Evolutionary conservation across 352 stramenopile genomes (phyloP), one percentile per base, ranked within the genome.

Genomic region (Blastocystis sp.): DNA sequence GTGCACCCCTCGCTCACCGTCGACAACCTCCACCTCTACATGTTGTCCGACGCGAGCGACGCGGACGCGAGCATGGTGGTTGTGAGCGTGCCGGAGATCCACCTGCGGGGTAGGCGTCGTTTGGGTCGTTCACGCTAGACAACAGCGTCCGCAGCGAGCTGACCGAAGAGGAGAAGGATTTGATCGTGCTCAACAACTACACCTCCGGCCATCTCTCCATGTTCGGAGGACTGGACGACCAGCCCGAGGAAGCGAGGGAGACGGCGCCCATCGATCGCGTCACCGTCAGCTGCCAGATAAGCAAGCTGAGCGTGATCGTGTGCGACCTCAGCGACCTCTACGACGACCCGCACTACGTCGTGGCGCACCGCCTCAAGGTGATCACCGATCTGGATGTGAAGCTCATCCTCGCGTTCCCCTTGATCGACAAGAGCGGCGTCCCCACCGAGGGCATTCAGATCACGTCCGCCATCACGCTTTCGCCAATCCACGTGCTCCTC

Each of bases 151-250:
- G 56, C n/a, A 24, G 51, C 24, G 69, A 81, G 40, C 48, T 81
- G 46, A 81, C 44, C 24, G 69, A 81, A 40, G 48, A 63, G 29
- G 48, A 63, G 69, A 81, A 81, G 46, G 69, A 81, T 65, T 24
- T 81, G 34, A 63, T 81, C 16, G 69, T 81, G 16, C 8, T 81
- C 7, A 63, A 81, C 53, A 63, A 81, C 32, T 81, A 48, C 53
- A 21, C 69, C 16, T 48, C n/a, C 3, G n/a, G 8, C n/a, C 61
- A 32, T 4, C 6, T 72, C 9, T 27, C 4, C 32, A 4, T 72
- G 18, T 24, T 59, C 16, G 16, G 29, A 16, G 49, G 49, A 24
- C 49, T 59, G 49, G 7, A 8, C 9, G 32, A 46, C 4, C 42
- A 9, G n/a, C 24, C 24, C 4, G 11, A 72, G 36, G 61, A 72